phyloP scores from a whole-genome alignment of 148 eudicot species.

The Persicaria maculosa region DNA sequence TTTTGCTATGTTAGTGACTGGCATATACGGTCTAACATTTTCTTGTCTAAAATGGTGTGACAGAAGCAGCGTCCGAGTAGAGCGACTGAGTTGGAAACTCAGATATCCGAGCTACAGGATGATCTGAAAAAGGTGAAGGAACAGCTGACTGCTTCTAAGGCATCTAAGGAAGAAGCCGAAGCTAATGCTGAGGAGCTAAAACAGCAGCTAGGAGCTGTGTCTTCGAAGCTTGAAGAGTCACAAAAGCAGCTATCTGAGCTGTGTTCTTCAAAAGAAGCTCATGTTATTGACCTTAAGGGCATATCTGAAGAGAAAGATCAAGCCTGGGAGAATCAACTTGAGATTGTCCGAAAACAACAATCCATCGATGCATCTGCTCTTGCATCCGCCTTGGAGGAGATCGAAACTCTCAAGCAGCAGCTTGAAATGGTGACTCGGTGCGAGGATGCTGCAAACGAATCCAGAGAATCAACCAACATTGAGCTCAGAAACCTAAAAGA shows the following conservation, averaged over 20 bases:
- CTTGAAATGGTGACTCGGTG: constrained; percentile 40
- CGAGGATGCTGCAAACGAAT: constrained; percentile 30
- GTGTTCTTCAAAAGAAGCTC: constrained; percentile 30
- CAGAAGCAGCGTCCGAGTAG: constrained; percentile 66
- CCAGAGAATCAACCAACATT: constrained; percentile 25
- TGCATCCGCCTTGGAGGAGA: constrained; percentile 50
- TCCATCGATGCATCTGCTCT: constrained; percentile 37
- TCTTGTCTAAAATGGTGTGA: background rate
- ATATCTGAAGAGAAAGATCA: constrained; percentile 28
- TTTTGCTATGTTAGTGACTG: background rate
- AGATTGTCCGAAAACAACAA: constrained; percentile 27
- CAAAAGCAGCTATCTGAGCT: constrained; percentile 43
- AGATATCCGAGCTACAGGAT: constrained; percentile 68
- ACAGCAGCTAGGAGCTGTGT: constrained; percentile 44
- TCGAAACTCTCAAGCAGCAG: constrained; percentile 43
- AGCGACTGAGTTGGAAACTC: constrained; percentile 63
- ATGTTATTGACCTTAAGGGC: constrained; percentile 23
- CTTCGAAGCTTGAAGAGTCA: constrained; percentile 55
- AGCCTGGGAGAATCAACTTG: constrained; percentile 35
- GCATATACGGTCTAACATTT: background rate
- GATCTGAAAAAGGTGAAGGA: constrained; percentile 66
- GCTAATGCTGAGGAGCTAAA: constrained; percentile 54
- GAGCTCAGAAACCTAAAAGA: constrained; percentile 50
- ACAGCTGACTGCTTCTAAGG: constrained; percentile 46
- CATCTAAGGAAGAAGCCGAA: constrained; percentile 50